These are phyloP conservation scores for Xylariaceae sp. DNA, from an alignment of 2,329 filamentous ascomycete species.

Conservation along the genomic window DNA sequence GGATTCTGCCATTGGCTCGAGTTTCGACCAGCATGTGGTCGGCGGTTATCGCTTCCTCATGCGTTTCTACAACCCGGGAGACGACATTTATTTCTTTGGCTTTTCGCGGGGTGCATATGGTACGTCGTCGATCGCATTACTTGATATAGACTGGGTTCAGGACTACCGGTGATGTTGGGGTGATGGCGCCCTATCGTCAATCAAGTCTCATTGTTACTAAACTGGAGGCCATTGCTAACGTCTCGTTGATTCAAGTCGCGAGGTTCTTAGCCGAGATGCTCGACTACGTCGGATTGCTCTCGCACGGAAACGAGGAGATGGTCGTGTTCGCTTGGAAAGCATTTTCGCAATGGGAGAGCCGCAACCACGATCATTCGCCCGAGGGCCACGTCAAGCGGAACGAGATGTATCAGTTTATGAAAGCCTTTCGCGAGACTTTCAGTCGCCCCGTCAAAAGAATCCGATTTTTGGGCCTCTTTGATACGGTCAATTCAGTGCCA, in stretches of 20 bases:
- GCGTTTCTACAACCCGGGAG: conserved; percentile 61
- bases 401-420: conserved; percentile 70
- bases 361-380: conserved; percentile 42
- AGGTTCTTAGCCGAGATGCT: conserved; percentile 79
- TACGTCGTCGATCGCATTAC: conserved; percentile 2
- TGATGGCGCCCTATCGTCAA: too few relatives aligned
- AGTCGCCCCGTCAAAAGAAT: conserved; percentile 69
- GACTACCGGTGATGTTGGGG: neutral
- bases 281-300: conserved; percentile 72
- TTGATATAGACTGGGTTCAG: neutral
- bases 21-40: conserved; percentile 77
- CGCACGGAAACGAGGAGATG: conserved; percentile 81
- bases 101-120: conserved; percentile 66
- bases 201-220: too few relatives aligned
- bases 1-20: conserved; percentile 73
- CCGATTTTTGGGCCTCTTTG: conserved; percentile 72
- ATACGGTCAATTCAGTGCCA: conserved; percentile 76
- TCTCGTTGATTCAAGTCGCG: conserved; percentile 43
- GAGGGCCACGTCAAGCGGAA: conserved; percentile 45
- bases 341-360: conserved; percentile 67
- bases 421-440: conserved; percentile 75
- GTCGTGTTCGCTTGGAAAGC: conserved; percentile 79
- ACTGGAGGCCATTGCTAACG: conserved; percentile 1
- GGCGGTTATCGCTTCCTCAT: conserved; percentile 77
- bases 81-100: conserved; percentile 67